phyloP scores from a whole-genome alignment of 73 alveolate genomes.

The Paramecium octaurelia region DNA sequence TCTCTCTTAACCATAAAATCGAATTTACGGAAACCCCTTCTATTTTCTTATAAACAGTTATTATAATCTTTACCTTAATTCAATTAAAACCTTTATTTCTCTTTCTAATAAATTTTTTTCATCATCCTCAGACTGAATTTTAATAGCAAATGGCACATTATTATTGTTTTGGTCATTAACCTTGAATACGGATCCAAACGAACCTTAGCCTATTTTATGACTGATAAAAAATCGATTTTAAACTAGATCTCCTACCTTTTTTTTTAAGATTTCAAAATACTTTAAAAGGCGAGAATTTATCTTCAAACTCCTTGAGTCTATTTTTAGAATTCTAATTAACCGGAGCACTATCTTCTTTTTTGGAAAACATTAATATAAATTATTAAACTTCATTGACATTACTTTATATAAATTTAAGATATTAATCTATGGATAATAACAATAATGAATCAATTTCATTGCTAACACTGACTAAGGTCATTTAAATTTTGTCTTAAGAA shows the following conservation, averaged over 20 bases:
- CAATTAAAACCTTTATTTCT: conserved; percentile 22
- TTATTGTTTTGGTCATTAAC: not conserved
- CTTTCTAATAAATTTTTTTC: conserved; percentile 14
- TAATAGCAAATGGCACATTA: not conserved
- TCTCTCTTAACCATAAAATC: conserved; percentile 16
- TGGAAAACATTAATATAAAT: not conserved
- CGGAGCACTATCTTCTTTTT: not conserved
- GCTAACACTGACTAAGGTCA: not conserved
- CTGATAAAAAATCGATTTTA: not conserved
- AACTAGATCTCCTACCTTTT: conserved; percentile 19
- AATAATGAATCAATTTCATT: not conserved
- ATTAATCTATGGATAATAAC: not conserved
- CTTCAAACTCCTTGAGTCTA: not conserved
- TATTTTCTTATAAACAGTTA: not conserved
- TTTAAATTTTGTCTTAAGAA: not conserved
- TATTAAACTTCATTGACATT: not conserved
- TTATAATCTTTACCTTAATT: not conserved
- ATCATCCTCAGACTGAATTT: not conserved
- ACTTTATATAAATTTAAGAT: not conserved
- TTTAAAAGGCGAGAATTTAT: not conserved
- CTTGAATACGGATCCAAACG: conserved; percentile 25
- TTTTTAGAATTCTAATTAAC: not conserved
- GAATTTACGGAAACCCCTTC: conserved; percentile 42
- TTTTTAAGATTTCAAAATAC: not conserved
- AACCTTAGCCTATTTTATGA: not conserved